Percentiles rank a stretch among this genome's conserved stretches.
These are phyloP conservation scores for Acacia crassicarpa DNA, from an alignment of 306 rosid genomes.

Conservation along the genomic window DNA sequence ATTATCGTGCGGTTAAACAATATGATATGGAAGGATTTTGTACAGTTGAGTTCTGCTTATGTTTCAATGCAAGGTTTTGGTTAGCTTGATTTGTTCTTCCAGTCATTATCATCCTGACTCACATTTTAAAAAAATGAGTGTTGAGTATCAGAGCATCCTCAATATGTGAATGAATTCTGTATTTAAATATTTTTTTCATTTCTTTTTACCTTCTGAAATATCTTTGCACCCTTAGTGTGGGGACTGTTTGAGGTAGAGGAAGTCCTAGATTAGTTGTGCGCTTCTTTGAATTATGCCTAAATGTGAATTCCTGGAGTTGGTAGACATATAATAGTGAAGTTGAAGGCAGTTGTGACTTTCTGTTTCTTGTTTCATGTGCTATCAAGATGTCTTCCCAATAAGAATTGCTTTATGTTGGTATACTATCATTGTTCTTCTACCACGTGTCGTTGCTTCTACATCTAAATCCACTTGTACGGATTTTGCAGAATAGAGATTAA, in stretches of 20 bases:
- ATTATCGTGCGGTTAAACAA: not conserved
- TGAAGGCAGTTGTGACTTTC: not conserved
- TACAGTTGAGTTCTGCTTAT: not conserved
- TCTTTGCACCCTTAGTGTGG: not conserved
- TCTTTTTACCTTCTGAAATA: not conserved
- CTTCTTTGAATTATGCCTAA: constrained; percentile 6
- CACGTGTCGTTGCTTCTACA: not conserved
- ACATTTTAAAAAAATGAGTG: not conserved
- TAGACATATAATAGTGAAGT: not conserved
- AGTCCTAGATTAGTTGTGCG: not conserved
- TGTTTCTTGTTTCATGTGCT: constrained; percentile 2
- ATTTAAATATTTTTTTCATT: not conserved
- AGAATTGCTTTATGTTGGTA: not conserved
- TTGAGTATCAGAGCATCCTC: not conserved
- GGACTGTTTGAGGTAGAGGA: constrained; percentile 4
- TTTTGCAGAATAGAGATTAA: constrained; percentile 77
- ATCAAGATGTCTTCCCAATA: constrained; percentile 18
- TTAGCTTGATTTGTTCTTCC: not conserved
- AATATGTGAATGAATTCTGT: constrained; percentile 4
- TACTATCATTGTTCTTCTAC: constrained; percentile 11
- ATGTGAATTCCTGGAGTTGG: constrained; percentile 16
- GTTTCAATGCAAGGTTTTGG: not conserved
- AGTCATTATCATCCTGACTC: constrained; percentile 5
- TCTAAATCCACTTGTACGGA: constrained; percentile 8
- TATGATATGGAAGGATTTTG: not conserved